A percentile compares a stretch with the other conserved stretches of the same genome.
These are phyloP conservation scores for Heliamphora pulchella DNA, from an alignment of 179 eudicot species.

Conservation along the genomic window DNA sequence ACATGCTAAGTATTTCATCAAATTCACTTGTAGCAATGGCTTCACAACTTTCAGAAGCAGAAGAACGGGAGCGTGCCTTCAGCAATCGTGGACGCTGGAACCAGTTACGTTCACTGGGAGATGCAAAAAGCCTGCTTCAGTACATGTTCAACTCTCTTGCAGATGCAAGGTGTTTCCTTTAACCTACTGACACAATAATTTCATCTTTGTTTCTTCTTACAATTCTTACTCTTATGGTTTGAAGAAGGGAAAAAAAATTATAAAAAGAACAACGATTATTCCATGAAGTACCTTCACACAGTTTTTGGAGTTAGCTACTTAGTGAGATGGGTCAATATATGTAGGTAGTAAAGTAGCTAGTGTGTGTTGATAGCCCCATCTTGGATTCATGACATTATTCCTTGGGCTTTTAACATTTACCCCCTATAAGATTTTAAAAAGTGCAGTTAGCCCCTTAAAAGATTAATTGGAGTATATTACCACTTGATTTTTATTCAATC, in stretches of 20 bases:
- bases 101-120: slow-evolving; percentile 95
- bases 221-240: background rate
- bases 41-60: slow-evolving; percentile 98
- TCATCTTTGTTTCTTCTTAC: slow-evolving; percentile 5
- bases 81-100: slow-evolving; percentile 87
- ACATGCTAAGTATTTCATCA: slow-evolving; percentile 85
- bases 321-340: background rate
- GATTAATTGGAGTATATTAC: no score
- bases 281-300: background rate
- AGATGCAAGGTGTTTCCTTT: slow-evolving; percentile 59
- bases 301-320: background rate
- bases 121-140: slow-evolving; percentile 83
- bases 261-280: background rate
- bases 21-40: slow-evolving; percentile 99
- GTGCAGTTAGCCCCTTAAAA: no score
- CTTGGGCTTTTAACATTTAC: background rate
- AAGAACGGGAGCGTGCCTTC: slow-evolving; percentile 87
- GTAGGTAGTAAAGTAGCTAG: background rate
- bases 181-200: slow-evolving; percentile 1
- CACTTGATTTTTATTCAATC: no score
- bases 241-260: background rate
- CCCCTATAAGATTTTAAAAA: no score
- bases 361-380: background rate
- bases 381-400: background rate
- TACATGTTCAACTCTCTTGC: slow-evolving; percentile 83